These are phyloP conservation scores for Lecanicillium sp. DNA, from an alignment of 2,329 filamentous ascomycete species.

Conservation along the genomic window DNA sequence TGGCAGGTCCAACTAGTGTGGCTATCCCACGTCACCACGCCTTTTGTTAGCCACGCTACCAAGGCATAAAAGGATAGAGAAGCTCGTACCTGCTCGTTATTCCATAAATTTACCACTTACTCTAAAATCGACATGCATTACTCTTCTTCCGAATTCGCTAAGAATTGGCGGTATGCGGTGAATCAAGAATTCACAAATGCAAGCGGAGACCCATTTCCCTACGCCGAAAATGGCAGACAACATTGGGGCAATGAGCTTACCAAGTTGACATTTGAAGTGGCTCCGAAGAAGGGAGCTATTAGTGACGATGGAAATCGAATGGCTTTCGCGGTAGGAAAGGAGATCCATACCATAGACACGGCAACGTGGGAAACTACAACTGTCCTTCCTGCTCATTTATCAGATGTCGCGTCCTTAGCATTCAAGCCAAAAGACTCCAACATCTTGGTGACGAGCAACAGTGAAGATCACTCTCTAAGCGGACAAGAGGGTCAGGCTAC, in stretches of 20 bases:
- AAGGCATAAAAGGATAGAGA: too few species aligned
- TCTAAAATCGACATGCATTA: too few species aligned
- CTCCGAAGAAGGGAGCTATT: background rate
- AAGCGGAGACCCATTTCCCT: constrained; percentile 4
- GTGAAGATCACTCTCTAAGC: background rate
- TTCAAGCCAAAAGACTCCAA: constrained; percentile 7
- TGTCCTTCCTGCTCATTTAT: background rate
- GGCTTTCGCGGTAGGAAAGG: background rate
- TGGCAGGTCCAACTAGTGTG: too few species aligned
- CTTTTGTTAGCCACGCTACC: too few species aligned
- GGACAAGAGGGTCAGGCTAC: background rate
- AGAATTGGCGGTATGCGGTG: constrained; percentile 9
- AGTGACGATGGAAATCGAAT: constrained; percentile 5
- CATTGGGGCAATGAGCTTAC: constrained; percentile 6
- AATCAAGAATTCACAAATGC: constrained; percentile 5
- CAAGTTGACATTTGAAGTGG: constrained; percentile 1
- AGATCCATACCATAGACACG: constrained; percentile 5
- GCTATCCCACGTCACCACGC: too few species aligned
- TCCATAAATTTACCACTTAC: too few species aligned
- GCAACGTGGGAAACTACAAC: background rate
- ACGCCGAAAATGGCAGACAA: constrained; percentile 3
- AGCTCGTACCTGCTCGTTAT: too few species aligned
- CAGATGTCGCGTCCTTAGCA: background rate
- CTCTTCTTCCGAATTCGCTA: constrained; percentile 3
- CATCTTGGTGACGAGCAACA: constrained; percentile 4